phyloP scores from a whole-genome alignment of 2,329 filamentous ascomycete species.

The Didymella exigua region DNA sequence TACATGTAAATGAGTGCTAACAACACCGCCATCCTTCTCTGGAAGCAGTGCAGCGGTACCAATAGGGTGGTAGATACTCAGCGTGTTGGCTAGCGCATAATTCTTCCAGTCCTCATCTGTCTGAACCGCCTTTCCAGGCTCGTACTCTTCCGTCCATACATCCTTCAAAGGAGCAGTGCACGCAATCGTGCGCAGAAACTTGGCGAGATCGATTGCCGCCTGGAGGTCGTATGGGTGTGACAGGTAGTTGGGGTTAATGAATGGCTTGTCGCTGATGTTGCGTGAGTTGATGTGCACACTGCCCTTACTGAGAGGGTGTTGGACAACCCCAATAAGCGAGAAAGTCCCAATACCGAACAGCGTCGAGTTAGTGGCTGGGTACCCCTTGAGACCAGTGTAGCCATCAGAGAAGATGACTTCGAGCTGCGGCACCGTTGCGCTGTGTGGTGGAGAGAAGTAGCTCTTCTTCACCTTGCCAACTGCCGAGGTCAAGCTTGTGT shows the following conservation, averaged over 20 bases:
- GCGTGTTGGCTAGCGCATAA: conserved; percentile 23
- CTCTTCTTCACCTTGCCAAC: conserved; percentile 30
- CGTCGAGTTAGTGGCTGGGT: conserved; percentile 33
- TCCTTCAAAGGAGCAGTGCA: conserved; percentile 32
- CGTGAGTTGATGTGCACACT: conserved; percentile 32
- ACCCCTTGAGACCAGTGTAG: conserved; percentile 51
- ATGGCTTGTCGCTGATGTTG: conserved; percentile 30
- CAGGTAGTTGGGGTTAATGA: conserved; percentile 40
- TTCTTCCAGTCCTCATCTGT: conserved; percentile 36
- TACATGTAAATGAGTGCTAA: conserved; percentile 27
- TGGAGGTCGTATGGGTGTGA: conserved; percentile 35
- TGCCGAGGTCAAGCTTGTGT: conserved; percentile 18
- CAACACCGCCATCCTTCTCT: conserved; percentile 33
- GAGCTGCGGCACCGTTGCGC: conserved; percentile 47
- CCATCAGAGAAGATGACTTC: conserved; percentile 55
- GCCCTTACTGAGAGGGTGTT: conserved; percentile 43
- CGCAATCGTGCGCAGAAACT: conserved; percentile 38
- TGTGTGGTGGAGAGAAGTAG: conserved; percentile 44
- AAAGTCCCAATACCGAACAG: conserved; percentile 39
- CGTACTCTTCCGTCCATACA: conserved; percentile 39
- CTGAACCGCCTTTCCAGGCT: conserved; percentile 34
- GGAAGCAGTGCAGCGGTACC: conserved; percentile 45
- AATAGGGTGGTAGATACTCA: conserved; percentile 42
- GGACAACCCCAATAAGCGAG: conserved; percentile 43
- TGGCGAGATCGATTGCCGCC: conserved; percentile 25